These are phyloP conservation scores for Nyctanthes arbortristis DNA, from an alignment of 257 asterid genomes.

Conservation along the genomic window DNA sequence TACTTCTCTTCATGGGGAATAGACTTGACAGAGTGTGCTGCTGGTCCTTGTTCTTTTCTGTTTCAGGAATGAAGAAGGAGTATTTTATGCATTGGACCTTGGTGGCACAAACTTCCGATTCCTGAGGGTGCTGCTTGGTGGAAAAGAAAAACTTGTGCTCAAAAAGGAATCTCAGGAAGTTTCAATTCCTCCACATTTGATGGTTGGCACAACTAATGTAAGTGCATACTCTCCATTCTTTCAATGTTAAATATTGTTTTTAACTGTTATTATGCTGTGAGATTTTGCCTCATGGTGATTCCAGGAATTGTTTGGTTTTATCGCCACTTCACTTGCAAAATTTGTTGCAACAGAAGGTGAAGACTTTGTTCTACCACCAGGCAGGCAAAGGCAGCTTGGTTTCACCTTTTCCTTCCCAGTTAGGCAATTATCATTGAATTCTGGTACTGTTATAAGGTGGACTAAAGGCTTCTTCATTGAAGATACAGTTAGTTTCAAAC, in stretches of 20 bases:
- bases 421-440: conserved; percentile 71
- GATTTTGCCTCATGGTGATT: not conserved
- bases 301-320: conserved; percentile 78
- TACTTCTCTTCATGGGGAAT: conserved; percentile 4
- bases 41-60: conserved; percentile 20
- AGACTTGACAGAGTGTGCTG: conserved; percentile 5
- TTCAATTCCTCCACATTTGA: conserved; percentile 85
- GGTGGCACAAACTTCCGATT: conserved; percentile 97
- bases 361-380: conserved; percentile 55
- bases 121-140: conserved; percentile 77
- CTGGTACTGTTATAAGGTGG: conserved; percentile 90
- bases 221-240: conserved; percentile 30
- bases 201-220: conserved; percentile 82
- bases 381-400: conserved; percentile 86
- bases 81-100: conserved; percentile 88
- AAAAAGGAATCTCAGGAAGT: conserved; percentile 65
- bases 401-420: conserved; percentile 97
- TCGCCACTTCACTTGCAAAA: conserved; percentile 66
- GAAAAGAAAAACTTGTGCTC: conserved; percentile 46
- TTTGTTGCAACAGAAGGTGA: conserved; percentile 79
- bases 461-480: conserved; percentile 88
- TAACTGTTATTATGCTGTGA: not conserved
- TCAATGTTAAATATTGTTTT: not conserved
- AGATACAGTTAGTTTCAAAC: conserved; percentile 57
- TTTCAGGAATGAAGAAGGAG: conserved; percentile 71